Evolutionary conservation across 768 basidiomycete genomes (phyloP), one percentile per base, ranked within the genome.

Genomic region (Boletus subparvulus): DNA sequence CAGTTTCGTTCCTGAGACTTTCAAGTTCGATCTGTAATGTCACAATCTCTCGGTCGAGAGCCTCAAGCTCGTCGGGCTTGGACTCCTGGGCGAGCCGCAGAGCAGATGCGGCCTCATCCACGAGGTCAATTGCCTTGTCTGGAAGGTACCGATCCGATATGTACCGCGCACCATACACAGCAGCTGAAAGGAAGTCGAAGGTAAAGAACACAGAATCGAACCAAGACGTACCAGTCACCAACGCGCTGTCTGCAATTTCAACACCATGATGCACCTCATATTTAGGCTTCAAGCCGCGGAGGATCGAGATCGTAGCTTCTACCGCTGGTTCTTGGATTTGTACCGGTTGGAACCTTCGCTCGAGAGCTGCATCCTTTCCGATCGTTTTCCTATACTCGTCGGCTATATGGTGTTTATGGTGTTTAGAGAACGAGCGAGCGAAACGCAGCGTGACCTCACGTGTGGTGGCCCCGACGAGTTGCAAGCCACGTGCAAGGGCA

Each of bases 191-290:
- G 36, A 45, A 26, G 19, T 36, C 17, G 17, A 52, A n/a, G 47
- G 19, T 1, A 12, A 44, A 33, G 39, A n/a, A 48, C 13, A 9
- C 7, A 33, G 16, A n/a, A 37, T 21, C 0, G 14, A 40, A 33
- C 33, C 30, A 43, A 51, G 16, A 68, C 77, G 14, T 50, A 86
- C 88, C 87, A 5, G 92, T 95, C 13, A 97, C 94, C 4, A 97
- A 77, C 3, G 94, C 92, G 14, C 82, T 80, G 65, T 97, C 94
- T 1, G 91, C 85, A 54, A 97, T 94, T 66, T 92, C 90, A 2
- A 97, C 94, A 32, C 94, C 94, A 59, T 95, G 94, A 65, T 97
- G 94, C 1, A 93, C 91, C 62, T 96, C 93, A 63, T 95, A 94
- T 41, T 85, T 78, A 0, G 88, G 69, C 66, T 94, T 93, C 35